phyloP scores from a whole-genome alignment of 1,284 basidiomycete species.

The Schizopora paradoxa region DNA sequence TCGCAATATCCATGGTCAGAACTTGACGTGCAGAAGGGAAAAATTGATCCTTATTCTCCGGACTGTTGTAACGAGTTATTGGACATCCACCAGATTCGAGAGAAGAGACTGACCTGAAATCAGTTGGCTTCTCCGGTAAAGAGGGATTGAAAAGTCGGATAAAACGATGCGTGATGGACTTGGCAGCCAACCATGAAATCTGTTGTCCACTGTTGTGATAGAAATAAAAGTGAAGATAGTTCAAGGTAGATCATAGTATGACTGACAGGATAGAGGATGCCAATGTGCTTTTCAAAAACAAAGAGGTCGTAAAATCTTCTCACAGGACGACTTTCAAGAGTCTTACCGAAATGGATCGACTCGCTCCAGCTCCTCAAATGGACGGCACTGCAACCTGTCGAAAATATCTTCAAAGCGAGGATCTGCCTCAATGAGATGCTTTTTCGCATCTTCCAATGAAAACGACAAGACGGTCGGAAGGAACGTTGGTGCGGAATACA shows the following conservation, averaged over 20 bases:
- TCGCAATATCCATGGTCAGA: slow-evolving; percentile 47
- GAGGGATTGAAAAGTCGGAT: slow-evolving; percentile 67
- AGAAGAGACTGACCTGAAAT: slow-evolving; percentile 32
- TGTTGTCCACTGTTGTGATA: slow-evolving; percentile 64
- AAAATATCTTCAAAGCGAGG: slow-evolving; percentile 71
- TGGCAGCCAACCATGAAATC: slow-evolving; percentile 87
- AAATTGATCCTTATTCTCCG: slow-evolving; percentile 28
- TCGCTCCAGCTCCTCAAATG: slow-evolving; percentile 66
- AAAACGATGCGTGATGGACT: slow-evolving; percentile 83
- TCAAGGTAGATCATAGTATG: background rate
- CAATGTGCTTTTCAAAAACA: slow-evolving; percentile 32
- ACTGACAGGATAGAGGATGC: slow-evolving; percentile 51
- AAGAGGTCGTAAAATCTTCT: background rate
- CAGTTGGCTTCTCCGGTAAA: slow-evolving; percentile 59
- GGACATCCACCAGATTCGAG: background rate
- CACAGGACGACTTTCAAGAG: no score
- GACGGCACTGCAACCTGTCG: slow-evolving; percentile 57
- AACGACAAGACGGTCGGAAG: slow-evolving; percentile 69
- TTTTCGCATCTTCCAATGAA: slow-evolving; percentile 66
- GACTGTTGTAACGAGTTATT: slow-evolving; percentile 14
- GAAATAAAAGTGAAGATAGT: background rate
- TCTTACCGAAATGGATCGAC: slow-evolving; percentile 71
- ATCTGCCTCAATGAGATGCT: slow-evolving; percentile 66
- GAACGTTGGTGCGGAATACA: slow-evolving; percentile 24
- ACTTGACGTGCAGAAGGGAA: slow-evolving; percentile 76